These are phyloP conservation scores for Bipolaris zeicola DNA, from an alignment of 2,329 filamentous ascomycete species.

Conservation along the genomic window DNA sequence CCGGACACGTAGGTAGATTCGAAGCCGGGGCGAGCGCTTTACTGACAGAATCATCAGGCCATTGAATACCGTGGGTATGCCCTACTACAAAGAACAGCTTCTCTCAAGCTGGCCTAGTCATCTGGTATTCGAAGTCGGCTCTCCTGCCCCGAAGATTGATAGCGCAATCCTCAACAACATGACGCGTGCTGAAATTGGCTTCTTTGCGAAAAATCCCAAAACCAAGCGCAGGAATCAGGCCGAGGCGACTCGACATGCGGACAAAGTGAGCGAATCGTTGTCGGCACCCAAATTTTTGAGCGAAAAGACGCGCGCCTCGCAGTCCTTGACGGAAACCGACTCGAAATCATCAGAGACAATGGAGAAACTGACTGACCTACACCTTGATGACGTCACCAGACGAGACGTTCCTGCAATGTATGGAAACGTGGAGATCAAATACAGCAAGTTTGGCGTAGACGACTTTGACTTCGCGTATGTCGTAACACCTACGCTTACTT, in stretches of 20 bases:
- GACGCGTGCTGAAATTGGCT: slow-evolving; percentile 74
- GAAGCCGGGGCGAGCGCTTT: neutral
- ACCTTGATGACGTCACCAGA: slow-evolving; percentile 73
- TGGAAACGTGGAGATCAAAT: slow-evolving; percentile 95
- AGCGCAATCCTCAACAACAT: slow-evolving; percentile 70
- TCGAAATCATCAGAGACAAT: slow-evolving; percentile 58
- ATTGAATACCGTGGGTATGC: slow-evolving; percentile 84
- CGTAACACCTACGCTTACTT: neutral
- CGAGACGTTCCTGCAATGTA: slow-evolving; percentile 88
- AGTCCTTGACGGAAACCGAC: slow-evolving; percentile 36
- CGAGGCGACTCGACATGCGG: slow-evolving; percentile 72
- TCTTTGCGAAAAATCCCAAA: slow-evolving; percentile 77
- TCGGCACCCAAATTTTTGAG: slow-evolving; percentile 90
- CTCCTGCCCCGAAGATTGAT: slow-evolving; percentile 78
- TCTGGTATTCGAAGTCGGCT: slow-evolving; percentile 82
- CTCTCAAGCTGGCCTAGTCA: slow-evolving; percentile 90
- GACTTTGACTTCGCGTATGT: slow-evolving; percentile 94
- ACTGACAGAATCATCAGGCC: slow-evolving; percentile 59
- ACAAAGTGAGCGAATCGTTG: slow-evolving; percentile 65
- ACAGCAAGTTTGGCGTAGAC: slow-evolving; percentile 98
- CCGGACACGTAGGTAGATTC: slow-evolving; percentile 65
- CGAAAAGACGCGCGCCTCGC: slow-evolving; percentile 80
- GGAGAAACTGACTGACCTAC: slow-evolving; percentile 69
- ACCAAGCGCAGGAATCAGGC: slow-evolving; percentile 80
- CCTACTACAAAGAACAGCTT: slow-evolving; percentile 86